A percentile compares a stretch with the other conserved stretches of the same genome.
Conservation (phyloP, 345 rosid species). For the Litchi chinensis region DNA sequence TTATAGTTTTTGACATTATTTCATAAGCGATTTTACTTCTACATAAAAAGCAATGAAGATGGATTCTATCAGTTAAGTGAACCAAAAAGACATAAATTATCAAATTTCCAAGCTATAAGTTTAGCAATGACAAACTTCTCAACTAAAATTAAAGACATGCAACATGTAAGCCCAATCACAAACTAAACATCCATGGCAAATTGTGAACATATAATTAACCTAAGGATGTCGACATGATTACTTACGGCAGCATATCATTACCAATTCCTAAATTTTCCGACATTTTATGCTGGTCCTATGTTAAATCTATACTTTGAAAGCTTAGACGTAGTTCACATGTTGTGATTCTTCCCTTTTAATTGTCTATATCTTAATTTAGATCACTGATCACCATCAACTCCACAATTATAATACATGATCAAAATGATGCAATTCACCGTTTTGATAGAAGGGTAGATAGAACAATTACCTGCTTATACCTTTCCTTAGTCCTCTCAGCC, state of each 20-base stretch:
- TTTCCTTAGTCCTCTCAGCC: constrained; percentile 70
- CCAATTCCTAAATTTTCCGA: background rate
- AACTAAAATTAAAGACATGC: background rate
- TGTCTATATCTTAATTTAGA: constrained; percentile 9
- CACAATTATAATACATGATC: background rate
- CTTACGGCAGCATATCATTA: background rate
- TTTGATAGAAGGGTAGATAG: background rate
- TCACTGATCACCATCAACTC: background rate
- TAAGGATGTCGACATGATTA: background rate
- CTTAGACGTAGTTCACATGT: background rate
- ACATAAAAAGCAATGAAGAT: background rate
- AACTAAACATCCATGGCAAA: background rate
- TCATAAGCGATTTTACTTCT: background rate
- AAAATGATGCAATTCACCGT: background rate
- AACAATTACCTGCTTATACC: constrained; percentile 59
- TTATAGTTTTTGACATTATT: background rate
- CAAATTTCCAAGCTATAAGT: background rate
- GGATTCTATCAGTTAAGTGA: background rate
- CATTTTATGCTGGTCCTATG: constrained; percentile 4
- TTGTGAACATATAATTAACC: background rate
- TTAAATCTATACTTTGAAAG: background rate
- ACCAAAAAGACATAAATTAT: background rate
- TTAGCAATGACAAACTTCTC: background rate
- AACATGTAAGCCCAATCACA: background rate
- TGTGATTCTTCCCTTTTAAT: constrained; percentile 3